Conservation (phyloP, 2,329 filamentous ascomycete genomes). For the Colletotrichum kahawae region DNA sequence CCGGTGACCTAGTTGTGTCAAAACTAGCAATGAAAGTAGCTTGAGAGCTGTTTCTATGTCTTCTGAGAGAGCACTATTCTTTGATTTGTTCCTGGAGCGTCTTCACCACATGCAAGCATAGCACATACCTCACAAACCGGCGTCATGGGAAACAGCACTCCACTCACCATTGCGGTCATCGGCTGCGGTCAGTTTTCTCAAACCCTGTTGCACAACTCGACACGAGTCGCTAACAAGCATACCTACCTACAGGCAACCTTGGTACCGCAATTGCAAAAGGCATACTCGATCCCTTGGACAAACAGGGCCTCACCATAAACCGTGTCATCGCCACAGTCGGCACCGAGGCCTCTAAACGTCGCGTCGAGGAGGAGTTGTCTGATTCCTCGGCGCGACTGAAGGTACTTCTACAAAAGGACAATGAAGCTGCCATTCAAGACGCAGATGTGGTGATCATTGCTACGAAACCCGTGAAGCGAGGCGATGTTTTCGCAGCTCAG, state of each 20-base stretch:
- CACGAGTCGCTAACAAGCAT: neutral
- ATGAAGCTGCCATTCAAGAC: neutral
- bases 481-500: neutral
- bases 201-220: neutral
- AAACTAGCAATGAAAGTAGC: neutral
- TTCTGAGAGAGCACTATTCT: rapidly evolving
- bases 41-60: neutral
- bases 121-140: rapidly evolving
- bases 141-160: neutral
- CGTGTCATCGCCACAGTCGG: neutral
- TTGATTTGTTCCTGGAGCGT: neutral
- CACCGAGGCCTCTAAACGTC: neutral
- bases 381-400: neutral
- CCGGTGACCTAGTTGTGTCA: neutral
- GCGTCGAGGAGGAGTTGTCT: neutral
- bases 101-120: rapidly evolving
- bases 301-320: neutral
- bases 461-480: neutral
- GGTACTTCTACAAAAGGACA: neutral
- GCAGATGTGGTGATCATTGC: neutral
- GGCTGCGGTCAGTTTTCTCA: neutral
- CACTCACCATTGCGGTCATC: neutral
- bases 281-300: neutral
- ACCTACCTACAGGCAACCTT: neutral
- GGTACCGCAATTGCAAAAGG: neutral